Evolutionary conservation across 495 filamentous ascomycete genomes (phyloP), one percentile per base, ranked within the genome.

Genomic region (Cladorrhinum samala): DNA sequence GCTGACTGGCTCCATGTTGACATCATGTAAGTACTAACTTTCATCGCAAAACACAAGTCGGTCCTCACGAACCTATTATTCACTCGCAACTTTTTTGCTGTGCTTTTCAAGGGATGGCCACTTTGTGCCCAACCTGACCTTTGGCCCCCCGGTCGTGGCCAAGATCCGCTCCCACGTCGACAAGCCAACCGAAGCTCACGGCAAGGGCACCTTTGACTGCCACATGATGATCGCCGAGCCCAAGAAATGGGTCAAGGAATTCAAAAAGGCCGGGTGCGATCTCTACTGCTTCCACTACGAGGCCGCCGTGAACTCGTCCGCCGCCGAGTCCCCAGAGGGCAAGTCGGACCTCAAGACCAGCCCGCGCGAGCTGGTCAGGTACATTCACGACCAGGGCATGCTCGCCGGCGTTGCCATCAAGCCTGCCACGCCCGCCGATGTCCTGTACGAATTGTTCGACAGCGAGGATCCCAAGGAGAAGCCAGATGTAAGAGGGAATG

Each of bases 171-270:
- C 79, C 37, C 85, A 94, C 61, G 90, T 98, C 50, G 83, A 84
- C 40, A 58, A 58, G 49, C 75, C 77, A 17, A 58, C 61, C 21
- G 62, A 69, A 50, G 61, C 74, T 33, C 69, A 82, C 57, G 87
- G 85, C 3, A 85, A 82, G 62, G 93, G 93, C 20, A 96, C 93
- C 23, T 98, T 98, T 62, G 93, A 98, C 71, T 98, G 93, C 80
- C 93, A 98, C 69, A 97, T 98, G 94, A 98, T 98, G 93, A 95
- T 98, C 61, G 84, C 87, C 61, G 93, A 98, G 93, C 93, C 93
- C 45, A 92, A 97, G 73, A 91, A 89, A 78, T 98, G 93, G 93
- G 89, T 97, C 58, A 84, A 84, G 53, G 89, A 95, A 39, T 97
- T 98, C 77, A 79, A 94, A 64, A 81, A 85, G 21, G 93, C 91